Evolutionary conservation across 1,284 basidiomycete species (phyloP).

Genomic region (Takashimella tepidaria): DNA sequence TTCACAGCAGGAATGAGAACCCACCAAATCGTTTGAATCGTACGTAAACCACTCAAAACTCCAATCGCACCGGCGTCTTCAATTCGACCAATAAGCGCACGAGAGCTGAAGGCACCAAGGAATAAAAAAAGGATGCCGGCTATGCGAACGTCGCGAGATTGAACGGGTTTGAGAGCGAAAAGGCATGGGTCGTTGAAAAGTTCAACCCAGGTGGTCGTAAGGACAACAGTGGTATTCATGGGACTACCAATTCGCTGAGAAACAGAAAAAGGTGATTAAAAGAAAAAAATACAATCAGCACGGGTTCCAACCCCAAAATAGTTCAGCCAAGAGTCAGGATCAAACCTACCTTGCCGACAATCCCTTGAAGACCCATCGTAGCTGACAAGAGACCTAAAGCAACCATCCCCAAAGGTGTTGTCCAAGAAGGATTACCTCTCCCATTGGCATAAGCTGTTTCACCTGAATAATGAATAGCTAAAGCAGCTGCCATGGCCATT

Average conservation of each 20-base stretch:
- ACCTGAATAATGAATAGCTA: constrained; percentile 58
- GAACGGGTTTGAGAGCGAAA: constrained; percentile 53
- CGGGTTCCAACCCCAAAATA: constrained; percentile 28
- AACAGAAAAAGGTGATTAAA: constrained; percentile 6
- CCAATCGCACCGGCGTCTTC: constrained; percentile 45
- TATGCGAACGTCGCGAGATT: constrained; percentile 65
- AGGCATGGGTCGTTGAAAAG: constrained; percentile 72
- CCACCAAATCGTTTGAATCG: constrained; percentile 64
- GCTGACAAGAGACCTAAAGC: constrained; percentile 70
- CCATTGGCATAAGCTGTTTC: constrained; percentile 51
- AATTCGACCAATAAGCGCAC: constrained; percentile 59
- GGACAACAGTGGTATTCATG: constrained; percentile 56
- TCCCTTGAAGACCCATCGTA: constrained; percentile 67
- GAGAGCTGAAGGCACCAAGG: constrained; percentile 66
- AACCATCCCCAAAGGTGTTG: constrained; percentile 59
- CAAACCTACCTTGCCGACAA: constrained; percentile 61
- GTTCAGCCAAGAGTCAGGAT: neutral
- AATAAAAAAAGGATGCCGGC: constrained; percentile 65
- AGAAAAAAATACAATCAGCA: too few relatives aligned
- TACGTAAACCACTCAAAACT: constrained; percentile 61
- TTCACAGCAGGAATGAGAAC: constrained; percentile 53
- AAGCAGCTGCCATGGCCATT: constrained; percentile 64
- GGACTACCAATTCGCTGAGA: constrained; percentile 58
- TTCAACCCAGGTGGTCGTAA: constrained; percentile 81
- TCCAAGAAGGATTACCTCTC: constrained; percentile 59